A percentile compares a stretch with the other conserved stretches of the same genome.
Conservation (phyloP, 208 protist genomes). For the Histomonas meleagridis region DNA sequence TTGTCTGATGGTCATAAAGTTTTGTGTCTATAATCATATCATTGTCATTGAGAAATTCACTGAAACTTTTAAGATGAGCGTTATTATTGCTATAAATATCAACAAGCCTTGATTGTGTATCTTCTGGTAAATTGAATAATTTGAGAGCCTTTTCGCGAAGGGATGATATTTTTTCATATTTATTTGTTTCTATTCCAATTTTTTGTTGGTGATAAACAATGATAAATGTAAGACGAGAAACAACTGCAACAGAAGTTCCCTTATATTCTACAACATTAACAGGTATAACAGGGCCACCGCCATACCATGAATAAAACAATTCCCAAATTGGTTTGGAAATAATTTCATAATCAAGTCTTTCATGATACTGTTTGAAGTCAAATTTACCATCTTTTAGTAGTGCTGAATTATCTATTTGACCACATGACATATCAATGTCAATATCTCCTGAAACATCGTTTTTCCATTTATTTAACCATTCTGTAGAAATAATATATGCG, state of each 20-base stretch:
- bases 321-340: background rate
- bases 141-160: background rate
- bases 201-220: background rate
- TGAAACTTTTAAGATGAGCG: background rate
- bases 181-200: background rate
- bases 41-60: background rate
- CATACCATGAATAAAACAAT: background rate
- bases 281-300: background rate
- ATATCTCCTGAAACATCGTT: background rate
- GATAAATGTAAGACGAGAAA: background rate
- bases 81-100: slow-evolving; percentile 24
- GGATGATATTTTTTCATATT: background rate
- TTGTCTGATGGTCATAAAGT: background rate
- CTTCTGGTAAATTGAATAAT: background rate
- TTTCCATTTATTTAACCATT: background rate
- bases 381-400: background rate
- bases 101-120: background rate
- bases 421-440: background rate
- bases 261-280: background rate
- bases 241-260: background rate
- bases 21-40: background rate
- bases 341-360: background rate
- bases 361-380: background rate
- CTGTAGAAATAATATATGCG: background rate
- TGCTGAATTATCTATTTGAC: background rate